Base-by-base conservation (phyloP, 257 asterid species). In the Forsythia viridissima region DNA sequence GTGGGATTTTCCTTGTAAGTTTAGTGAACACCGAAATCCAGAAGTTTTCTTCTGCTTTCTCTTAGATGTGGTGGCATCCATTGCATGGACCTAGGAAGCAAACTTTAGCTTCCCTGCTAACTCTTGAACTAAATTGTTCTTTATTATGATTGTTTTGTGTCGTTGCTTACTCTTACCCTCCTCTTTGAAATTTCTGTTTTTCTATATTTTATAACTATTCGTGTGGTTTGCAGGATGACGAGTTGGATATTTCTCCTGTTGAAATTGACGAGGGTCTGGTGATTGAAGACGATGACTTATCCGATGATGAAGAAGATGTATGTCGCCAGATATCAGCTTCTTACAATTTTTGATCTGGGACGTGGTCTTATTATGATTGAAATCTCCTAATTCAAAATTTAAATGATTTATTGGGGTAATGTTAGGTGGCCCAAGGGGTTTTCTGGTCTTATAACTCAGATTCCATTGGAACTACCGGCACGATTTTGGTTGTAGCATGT, bases 271-370 rank as follows among this genome's bases (percentile, higher is more conserved):
- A 93, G 51, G 91, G 96, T 57, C 87, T 92, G 92, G 97, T 96
- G 85, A 96, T 93, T 85, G 98, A 93, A 83, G 96, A 93, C 82
- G 99, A 93, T 75, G 98, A 95, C 81, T 84, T 96, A 41, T 96
- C 99, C 15, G 97, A 93, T 81, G 97, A 93, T 3, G 96, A 93
- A 4, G 97, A 90, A 4, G 93, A 90, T 86, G 99, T 93, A 92
- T 74, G 91, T 83, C 78, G 37, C 70, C 40, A 57, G 30, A 18
- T 57, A 16, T 55, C 66, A n/a, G 66, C 30, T 18, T 30, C 34
- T 57, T 57, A 6, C 30, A 57, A 57, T 57, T 57, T 57, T 57
- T n/a, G 4, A 5, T 18, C 2, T 57, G 66, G 9, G 66, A n/a
- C 8, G 12, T 57, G 66, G 5, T 24, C 18, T 6, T 57, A 57